Conservation (phyloP, 495 filamentous ascomycete species). For the Daldinia vernicosa region DNA sequence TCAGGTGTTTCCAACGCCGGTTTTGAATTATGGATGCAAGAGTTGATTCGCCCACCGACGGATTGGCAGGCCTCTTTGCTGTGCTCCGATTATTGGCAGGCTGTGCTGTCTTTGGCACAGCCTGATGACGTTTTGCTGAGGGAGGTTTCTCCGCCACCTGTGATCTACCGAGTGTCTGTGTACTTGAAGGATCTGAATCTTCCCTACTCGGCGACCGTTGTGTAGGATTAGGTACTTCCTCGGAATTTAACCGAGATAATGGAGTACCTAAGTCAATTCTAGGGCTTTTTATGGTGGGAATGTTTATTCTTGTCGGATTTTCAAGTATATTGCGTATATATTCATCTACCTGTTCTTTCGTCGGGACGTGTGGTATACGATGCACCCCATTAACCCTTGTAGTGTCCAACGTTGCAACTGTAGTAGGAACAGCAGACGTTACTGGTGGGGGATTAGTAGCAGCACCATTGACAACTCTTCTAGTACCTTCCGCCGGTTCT, state of each 20-base stretch:
- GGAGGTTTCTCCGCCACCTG: neutral
- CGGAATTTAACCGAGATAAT: neutral
- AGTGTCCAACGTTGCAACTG: neutral
- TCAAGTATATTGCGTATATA: slow-evolving; percentile 1
- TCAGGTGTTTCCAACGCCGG: slow-evolving; percentile 25
- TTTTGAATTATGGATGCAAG: slow-evolving; percentile 18
- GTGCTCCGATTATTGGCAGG: neutral
- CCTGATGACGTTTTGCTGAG: neutral
- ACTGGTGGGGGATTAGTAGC: neutral
- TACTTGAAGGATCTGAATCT: neutral
- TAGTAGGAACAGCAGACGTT: neutral
- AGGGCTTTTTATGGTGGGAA: neutral
- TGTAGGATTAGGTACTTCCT: neutral
- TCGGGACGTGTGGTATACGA: neutral
- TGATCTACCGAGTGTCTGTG: neutral
- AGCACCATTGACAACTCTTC: neutral
- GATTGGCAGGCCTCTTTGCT: neutral
- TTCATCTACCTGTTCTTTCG: neutral
- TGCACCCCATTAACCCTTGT: neutral
- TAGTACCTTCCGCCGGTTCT: neutral
- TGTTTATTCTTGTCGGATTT: neutral
- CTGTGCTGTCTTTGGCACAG: neutral
- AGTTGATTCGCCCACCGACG: neutral
- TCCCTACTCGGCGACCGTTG: neutral
- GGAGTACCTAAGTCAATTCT: neutral